Evolutionary conservation across 1,139 yeast species (phyloP).

Genomic region (Blastobotrys indianensis): DNA sequence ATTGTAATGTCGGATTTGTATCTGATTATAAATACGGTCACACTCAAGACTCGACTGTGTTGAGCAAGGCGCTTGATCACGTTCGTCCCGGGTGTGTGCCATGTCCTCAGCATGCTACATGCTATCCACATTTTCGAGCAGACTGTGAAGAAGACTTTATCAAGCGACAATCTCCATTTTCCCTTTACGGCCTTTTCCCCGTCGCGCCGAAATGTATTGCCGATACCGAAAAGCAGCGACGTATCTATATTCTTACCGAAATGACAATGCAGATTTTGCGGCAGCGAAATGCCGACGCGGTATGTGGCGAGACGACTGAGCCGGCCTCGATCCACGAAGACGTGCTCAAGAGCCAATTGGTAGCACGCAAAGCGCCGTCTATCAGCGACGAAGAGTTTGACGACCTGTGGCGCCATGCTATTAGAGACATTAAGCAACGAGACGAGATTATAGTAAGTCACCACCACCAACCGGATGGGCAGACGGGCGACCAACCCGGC

Average conservation of each 20-base stretch:
- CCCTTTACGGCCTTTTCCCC: constrained; percentile 54
- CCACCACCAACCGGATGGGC: constrained; percentile 26
- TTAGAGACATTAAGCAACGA: constrained; percentile 59
- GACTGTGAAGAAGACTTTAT: constrained; percentile 69
- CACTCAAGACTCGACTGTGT: constrained; percentile 13
- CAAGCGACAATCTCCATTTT: constrained; percentile 49
- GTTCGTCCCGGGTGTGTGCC: constrained; percentile 60
- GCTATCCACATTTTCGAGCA: constrained; percentile 53
- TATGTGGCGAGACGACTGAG: constrained; percentile 52
- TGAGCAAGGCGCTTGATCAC: constrained; percentile 21
- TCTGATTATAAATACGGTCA: constrained; percentile 5
- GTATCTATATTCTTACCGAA: constrained; percentile 59
- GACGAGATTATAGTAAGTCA: constrained; percentile 73
- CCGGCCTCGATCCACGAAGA: constrained; percentile 26
- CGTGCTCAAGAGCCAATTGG: constrained; percentile 26
- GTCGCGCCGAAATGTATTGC: constrained; percentile 62
- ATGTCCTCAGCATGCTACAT: constrained; percentile 80
- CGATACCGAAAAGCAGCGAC: constrained; percentile 67
- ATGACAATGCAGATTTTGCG: constrained; percentile 65
- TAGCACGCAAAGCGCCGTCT: constrained; percentile 25
- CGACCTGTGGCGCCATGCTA: constrained; percentile 68
- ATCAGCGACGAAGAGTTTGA: constrained; percentile 71
- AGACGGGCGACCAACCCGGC: too few species aligned
- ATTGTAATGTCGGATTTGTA: constrained; percentile 32
- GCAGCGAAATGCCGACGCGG: constrained; percentile 58